Base-by-base conservation (phyloP, 495 filamentous ascomycete species). In the Hypoxylon fuscum region DNA sequence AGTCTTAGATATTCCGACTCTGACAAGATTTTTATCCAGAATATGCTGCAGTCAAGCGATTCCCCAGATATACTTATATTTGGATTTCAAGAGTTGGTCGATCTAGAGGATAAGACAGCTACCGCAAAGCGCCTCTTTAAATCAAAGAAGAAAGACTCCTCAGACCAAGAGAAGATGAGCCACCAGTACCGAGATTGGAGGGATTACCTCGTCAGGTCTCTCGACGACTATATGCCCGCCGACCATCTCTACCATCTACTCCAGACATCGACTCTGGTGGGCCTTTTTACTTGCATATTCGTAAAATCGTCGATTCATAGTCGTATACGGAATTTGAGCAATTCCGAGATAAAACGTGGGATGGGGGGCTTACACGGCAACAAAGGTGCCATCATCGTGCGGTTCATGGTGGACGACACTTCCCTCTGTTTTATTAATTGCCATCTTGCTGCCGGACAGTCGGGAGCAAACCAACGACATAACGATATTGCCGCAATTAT, bases 391-490 rank as follows among this genome's bases (percentile, higher is more conserved):
- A 84, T 98, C 44, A 79, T 97, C 50, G 77, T 97, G 27, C 91
- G 96, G 22, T 95, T 98, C 69, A 77, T 92, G 48, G 76, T 98
- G 0, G 95, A 98, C 61, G 92, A 98, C 68, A 92, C 85, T 46
- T 97, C 93, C 1, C 74, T 98, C 32, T 98, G 95, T 76, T 95
- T 98, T 74, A 87, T 97, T 71, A 98, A 98, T 68, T 98, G 95
- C 71, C 95, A 98, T 83, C 82, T 98, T 48, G 95, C 95, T 11
- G 95, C 95, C 1, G 95, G 95, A 3, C 96, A 98, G 74, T 87
- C 88, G 0, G 88, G 92, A 56, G 97, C 94, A 1, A 88, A 88
- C 29, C 83, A 94, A 64, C 90, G 95, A 9, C 96, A 98, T 71
- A 94, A 93, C 70, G 95, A 98, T 69, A 86, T 97, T 43, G 90